Conservation (phyloP, 768 basidiomycete species). For the Pisolithus marmoratus region DNA sequence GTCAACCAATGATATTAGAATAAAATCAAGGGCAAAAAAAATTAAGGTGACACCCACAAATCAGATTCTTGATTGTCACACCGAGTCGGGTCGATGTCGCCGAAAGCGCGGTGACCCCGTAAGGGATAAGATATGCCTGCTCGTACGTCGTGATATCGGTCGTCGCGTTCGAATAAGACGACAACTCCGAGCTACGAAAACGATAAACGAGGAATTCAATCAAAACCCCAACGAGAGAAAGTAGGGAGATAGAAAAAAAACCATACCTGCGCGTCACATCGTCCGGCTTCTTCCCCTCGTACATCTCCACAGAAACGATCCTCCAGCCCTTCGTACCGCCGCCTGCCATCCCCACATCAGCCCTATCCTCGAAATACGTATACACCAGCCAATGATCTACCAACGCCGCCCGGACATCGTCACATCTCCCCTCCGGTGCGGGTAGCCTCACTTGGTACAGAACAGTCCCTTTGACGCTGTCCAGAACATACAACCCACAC, state of each 20-base stretch:
- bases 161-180: slow-evolving; percentile 50
- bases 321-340: slow-evolving; percentile 54
- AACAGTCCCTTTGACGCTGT: slow-evolving; percentile 70
- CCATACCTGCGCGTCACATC: slow-evolving; percentile 68
- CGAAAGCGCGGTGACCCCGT: slow-evolving; percentile 61
- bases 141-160: slow-evolving; percentile 54
- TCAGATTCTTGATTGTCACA: slow-evolving; percentile 79
- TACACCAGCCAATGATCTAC: slow-evolving; percentile 94
- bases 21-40: background rate
- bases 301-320: slow-evolving; percentile 81
- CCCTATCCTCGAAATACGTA: slow-evolving; percentile 62
- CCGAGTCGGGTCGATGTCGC: slow-evolving; percentile 85
- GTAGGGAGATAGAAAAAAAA: background rate
- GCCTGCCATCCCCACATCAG: slow-evolving; percentile 37
- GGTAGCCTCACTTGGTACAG: slow-evolving; percentile 63
- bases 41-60: slow-evolving; percentile 49
- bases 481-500: slow-evolving; percentile 75
- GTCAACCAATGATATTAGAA: background rate
- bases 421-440: slow-evolving; percentile 37
- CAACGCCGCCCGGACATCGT: slow-evolving; percentile 59
- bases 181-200: slow-evolving; percentile 42
- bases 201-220: background rate
- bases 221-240: slow-evolving; percentile 4
- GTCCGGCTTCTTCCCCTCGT: slow-evolving; percentile 67
- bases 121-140: slow-evolving; percentile 65